Evolutionary conservation across 208 protist species (phyloP).

Genomic region (Trypanosoma theileri): DNA sequence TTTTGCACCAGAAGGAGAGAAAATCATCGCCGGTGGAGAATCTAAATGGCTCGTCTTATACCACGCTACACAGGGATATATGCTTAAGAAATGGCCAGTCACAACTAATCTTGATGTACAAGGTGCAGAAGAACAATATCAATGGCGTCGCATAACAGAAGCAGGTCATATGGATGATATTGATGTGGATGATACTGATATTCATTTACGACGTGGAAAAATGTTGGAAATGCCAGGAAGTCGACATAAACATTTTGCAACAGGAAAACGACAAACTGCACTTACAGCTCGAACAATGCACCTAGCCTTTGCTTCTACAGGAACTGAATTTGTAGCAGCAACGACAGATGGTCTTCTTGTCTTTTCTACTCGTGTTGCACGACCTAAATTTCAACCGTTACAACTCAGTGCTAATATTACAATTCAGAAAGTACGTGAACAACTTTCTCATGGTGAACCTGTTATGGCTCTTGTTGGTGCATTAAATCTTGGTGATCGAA

Average conservation of each 20-base stretch:
- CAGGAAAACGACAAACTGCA: constrained; percentile 88
- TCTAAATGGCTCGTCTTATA: constrained; percentile 90
- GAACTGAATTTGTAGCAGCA: constrained; percentile 86
- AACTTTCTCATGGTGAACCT: constrained; percentile 51
- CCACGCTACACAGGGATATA: constrained; percentile 86
- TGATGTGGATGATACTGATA: constrained; percentile 80
- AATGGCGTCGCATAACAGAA: constrained; percentile 83
- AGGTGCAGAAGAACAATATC: constrained; percentile 89
- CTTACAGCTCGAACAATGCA: constrained; percentile 78
- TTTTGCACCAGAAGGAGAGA: constrained; percentile 88
- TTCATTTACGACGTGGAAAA: constrained; percentile 75
- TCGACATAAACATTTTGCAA: constrained; percentile 85
- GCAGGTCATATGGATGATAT: constrained; percentile 86
- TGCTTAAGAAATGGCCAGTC: constrained; percentile 90
- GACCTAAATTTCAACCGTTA: constrained; percentile 82
- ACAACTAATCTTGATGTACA: constrained; percentile 87
- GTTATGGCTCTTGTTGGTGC: constrained; percentile 81
- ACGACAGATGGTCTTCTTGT: constrained; percentile 89
- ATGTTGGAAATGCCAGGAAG: constrained; percentile 90
- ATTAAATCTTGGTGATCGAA: constrained; percentile 73
- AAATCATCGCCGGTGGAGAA: constrained; percentile 85
- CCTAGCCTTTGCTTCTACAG: constrained; percentile 74
- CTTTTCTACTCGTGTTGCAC: constrained; percentile 76
- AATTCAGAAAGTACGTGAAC: constrained; percentile 49
- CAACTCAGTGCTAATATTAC: constrained; percentile 72